Base-by-base conservation (phyloP, 345 rosid genomes). In the Psidium guajava region DNA sequence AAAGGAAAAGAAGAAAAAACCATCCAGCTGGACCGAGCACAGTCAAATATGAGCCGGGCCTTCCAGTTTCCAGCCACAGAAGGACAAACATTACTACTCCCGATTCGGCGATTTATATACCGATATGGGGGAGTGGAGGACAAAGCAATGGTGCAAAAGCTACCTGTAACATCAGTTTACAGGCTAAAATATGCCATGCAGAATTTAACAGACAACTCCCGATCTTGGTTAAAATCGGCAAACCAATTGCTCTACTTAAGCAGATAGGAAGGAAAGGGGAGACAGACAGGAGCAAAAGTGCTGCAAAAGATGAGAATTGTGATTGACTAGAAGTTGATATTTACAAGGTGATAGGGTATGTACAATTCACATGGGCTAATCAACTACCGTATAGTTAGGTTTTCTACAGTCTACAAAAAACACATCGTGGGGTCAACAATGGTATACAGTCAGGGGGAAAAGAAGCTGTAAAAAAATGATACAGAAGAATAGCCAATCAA, bases 401-500 rank as follows among this genome's bases (percentile, higher is more conserved):
- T 53, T 24, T 36, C 83, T 42, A 82, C 49, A 20, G 47, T 32
- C 55, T 28, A 52, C 59, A 82, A 82, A 82, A 82, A 82, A 13
- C 40, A 32, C 40, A 32, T 82, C 58, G 83, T 82, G 49, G 27
- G 83, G 83, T 54, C 61, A 54, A 52, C 58, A 54, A 42, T 27
- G 59, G 83, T 52, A 52, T 82, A 82, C 83, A 82, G 42, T 82
- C 12, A 27, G 75, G 61, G 64, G 81, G 21, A 47, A 59, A 59
- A 5, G 18, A 58, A 42, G 50, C 83, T 20, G 61, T 54, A 32
- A 27, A 83, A 83, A 83, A 85, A 36, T 58, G 85, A 87, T 88
- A 90, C 90, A 87, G 89, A 86, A 89, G 54, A 88, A 82, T 55
- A 87, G 85, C 86, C 87, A 83, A 77, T 58, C 54, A 87, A 84